phyloP scores from a whole-genome alignment of 2,329 filamentous ascomycete genomes.

The Paecilomyces sp. region DNA sequence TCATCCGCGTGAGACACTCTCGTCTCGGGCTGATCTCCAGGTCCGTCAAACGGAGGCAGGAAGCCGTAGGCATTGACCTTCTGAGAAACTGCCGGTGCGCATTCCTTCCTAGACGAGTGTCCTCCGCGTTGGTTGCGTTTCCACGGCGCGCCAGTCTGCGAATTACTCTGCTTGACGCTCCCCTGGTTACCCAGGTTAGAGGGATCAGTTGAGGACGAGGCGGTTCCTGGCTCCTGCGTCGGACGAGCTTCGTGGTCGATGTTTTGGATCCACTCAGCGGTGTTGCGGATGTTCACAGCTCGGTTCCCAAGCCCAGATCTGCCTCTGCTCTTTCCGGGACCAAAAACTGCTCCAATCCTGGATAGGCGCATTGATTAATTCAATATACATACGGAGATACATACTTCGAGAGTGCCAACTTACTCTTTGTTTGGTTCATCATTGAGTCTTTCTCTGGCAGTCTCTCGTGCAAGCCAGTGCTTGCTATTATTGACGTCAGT shows the following conservation, averaged over 20 bases:
- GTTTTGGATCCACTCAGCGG: constrained; percentile 2
- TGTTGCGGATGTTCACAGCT: constrained; percentile 1
- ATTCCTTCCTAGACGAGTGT: constrained; percentile 16
- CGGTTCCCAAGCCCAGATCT: neutral
- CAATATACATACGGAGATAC: neutral
- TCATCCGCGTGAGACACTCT: neutral
- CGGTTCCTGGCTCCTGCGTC: neutral
- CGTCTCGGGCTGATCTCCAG: constrained; percentile 10
- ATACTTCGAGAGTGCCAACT: neutral
- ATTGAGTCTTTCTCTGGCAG: neutral
- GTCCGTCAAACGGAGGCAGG: constrained; percentile 22
- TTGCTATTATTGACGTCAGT: constrained; percentile 9
- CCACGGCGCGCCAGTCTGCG: constrained; percentile 15
- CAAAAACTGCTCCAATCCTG: neutral
- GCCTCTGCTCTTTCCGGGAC: neutral
- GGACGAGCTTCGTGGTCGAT: neutral
- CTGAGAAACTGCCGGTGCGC: constrained; percentile 19
- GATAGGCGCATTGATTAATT: neutral
- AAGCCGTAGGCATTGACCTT: constrained; percentile 23
- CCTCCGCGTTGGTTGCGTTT: constrained; percentile 11
- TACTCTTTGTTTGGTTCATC: neutral
- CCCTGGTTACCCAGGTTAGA: constrained; percentile 1
- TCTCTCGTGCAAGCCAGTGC: constrained; percentile 3
- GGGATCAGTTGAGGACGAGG: neutral
- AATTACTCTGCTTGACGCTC: constrained; percentile 4